Conservation (phyloP, 1,284 basidiomycete species). For the Naganishia sp. region DNA sequence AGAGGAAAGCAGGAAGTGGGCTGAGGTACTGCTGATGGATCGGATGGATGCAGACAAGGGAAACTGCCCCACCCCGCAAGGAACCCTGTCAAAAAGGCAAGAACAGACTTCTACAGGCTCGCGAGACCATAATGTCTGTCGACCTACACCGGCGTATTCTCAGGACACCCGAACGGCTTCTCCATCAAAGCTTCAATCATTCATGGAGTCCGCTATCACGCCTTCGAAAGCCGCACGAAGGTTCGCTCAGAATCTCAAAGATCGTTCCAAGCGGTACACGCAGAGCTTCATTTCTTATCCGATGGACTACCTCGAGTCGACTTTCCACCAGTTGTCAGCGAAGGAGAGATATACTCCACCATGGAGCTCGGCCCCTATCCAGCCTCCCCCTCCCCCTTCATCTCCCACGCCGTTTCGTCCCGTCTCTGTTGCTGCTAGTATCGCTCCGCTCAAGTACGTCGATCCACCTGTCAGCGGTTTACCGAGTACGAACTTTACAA, state of each 20-base stretch:
- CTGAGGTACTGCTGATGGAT: not conserved
- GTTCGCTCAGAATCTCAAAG: slow-evolving; percentile 6
- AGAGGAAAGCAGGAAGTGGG: slow-evolving; percentile 17
- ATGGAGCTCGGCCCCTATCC: not conserved
- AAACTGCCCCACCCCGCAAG: not conserved
- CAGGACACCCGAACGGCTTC: not conserved
- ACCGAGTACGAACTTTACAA: slow-evolving; percentile 20
- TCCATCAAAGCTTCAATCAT: slow-evolving; percentile 6
- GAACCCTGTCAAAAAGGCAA: not conserved
- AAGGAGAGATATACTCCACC: not conserved
- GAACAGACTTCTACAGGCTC: not conserved
- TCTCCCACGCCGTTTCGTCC: slow-evolving; percentile 16
- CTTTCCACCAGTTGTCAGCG: not conserved
- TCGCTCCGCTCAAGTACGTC: slow-evolving; percentile 1
- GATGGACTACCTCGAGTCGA: slow-evolving; percentile 14
- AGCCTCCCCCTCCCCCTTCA: slow-evolving; percentile 4
- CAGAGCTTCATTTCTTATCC: slow-evolving; percentile 27
- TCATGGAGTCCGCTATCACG: slow-evolving; percentile 9
- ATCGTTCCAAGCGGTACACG: slow-evolving; percentile 21
- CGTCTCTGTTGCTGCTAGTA: not conserved
- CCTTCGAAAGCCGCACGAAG: slow-evolving; percentile 8
- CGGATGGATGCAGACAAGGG: not conserved
- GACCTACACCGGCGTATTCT: not conserved
- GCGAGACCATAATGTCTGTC: not conserved
- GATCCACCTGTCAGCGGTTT: slow-evolving; percentile 18